phyloP scores from a whole-genome alignment of 768 basidiomycete species.

The Fomitopsis serialis region DNA sequence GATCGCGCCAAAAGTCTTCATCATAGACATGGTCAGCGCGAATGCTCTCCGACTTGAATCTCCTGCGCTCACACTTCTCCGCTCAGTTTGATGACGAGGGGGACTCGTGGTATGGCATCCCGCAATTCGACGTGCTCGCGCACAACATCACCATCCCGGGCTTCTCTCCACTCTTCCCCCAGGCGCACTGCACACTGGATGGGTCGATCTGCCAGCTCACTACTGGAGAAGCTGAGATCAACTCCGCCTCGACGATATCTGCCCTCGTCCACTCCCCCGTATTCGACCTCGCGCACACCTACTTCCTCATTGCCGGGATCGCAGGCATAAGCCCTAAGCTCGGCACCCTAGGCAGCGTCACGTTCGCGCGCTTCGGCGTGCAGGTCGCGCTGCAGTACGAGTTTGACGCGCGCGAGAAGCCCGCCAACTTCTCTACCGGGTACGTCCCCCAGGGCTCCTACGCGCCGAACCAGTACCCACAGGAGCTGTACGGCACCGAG shows the following conservation, averaged over 20 bases:
- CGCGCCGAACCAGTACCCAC: slow-evolving; percentile 22
- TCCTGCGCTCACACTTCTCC: too few species aligned
- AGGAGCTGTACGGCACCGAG: slow-evolving; percentile 36
- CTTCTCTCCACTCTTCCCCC: slow-evolving; percentile 33
- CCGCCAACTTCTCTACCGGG: slow-evolving; percentile 30
- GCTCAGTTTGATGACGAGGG: slow-evolving; percentile 11
- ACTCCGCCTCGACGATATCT: slow-evolving; percentile 29
- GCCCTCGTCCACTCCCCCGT: slow-evolving; percentile 26
- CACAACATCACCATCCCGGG: slow-evolving; percentile 33
- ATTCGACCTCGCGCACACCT: slow-evolving; percentile 34
- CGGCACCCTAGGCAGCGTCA: slow-evolving; percentile 31
- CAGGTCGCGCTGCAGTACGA: slow-evolving; percentile 35
- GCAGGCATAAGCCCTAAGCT: slow-evolving; percentile 35
- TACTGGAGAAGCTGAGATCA: slow-evolving; percentile 37
- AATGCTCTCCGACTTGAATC: too few species aligned
- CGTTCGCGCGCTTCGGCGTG: slow-evolving; percentile 33
- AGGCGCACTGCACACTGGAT: slow-evolving; percentile 29
- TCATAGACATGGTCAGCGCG: too few species aligned
- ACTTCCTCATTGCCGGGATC: slow-evolving; percentile 38
- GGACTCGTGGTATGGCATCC: slow-evolving; percentile 16
- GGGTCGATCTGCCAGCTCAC: slow-evolving; percentile 32
- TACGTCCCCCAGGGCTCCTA: slow-evolving; percentile 29
- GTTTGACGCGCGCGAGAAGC: slow-evolving; percentile 37
- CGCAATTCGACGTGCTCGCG: slow-evolving; percentile 25
- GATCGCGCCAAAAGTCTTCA: too few species aligned